Conservation (phyloP, 1,139 yeast genomes). For the Insectozyma bohioensis region DNA sequence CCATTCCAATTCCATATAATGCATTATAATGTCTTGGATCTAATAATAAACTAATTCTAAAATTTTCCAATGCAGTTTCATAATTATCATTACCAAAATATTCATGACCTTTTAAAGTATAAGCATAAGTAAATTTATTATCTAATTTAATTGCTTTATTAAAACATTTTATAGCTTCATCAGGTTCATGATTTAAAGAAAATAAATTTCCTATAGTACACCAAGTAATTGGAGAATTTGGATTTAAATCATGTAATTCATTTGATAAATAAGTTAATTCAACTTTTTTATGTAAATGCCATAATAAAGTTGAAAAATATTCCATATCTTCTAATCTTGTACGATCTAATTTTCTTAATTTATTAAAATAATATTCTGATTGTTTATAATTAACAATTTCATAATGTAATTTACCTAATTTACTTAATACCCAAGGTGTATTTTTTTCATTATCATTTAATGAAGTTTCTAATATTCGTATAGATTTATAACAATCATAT, state of each 20-base stretch:
- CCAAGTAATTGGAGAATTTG: slow-evolving; percentile 82
- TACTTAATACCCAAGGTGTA: slow-evolving; percentile 86
- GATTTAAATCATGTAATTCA: slow-evolving; percentile 69
- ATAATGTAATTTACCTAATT: slow-evolving; percentile 77
- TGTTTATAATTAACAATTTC: slow-evolving; percentile 86
- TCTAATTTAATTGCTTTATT: slow-evolving; percentile 73
- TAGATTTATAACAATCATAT: slow-evolving; percentile 81
- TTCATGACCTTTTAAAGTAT: slow-evolving; percentile 94
- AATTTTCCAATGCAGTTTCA: slow-evolving; percentile 84
- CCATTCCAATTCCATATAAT: slow-evolving; percentile 95
- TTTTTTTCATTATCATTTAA: slow-evolving; percentile 63
- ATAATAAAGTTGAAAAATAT: slow-evolving; percentile 79
- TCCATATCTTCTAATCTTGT: slow-evolving; percentile 92
- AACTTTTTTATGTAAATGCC: slow-evolving; percentile 90
- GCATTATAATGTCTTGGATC: slow-evolving; percentile 92
- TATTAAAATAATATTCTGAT: slow-evolving; percentile 62
- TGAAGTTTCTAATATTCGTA: slow-evolving; percentile 56
- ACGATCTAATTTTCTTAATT: slow-evolving; percentile 67
- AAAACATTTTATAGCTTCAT: slow-evolving; percentile 87
- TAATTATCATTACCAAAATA: slow-evolving; percentile 84
- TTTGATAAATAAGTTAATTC: slow-evolving; percentile 80
- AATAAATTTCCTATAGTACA: slow-evolving; percentile 87
- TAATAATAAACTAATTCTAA: slow-evolving; percentile 71
- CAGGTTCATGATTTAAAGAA: slow-evolving; percentile 81
- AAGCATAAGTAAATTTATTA: slow-evolving; percentile 80